A percentile compares a stretch with the other conserved stretches of the same genome.
phyloP scores from a whole-genome alignment of 2,329 filamentous ascomycete species.

The Zasmidium citrigriseum region DNA sequence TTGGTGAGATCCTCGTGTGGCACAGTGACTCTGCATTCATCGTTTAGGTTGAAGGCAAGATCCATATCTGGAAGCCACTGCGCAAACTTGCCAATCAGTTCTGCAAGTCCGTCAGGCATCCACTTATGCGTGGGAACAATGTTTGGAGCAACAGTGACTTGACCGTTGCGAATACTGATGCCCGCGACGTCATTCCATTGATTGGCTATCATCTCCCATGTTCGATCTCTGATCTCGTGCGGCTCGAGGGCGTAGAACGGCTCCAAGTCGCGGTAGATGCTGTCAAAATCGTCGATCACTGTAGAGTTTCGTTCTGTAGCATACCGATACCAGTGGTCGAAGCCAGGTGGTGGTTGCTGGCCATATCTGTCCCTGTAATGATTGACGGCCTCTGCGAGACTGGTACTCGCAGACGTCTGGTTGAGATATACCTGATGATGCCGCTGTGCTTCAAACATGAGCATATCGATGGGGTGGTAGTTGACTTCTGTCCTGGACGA shows the following conservation, averaged over 20 bases:
- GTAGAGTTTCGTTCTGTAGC: constrained; percentile 53
- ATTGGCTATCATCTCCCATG: constrained; percentile 54
- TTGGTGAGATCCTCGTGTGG: constrained; percentile 48
- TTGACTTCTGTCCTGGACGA: constrained; percentile 42
- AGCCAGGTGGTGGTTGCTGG: constrained; percentile 59
- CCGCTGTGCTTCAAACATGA: constrained; percentile 53
- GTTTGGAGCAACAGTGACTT: constrained; percentile 50
- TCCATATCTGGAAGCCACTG: constrained; percentile 64
- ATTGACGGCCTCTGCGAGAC: constrained; percentile 50
- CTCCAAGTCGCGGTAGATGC: constrained; percentile 57
- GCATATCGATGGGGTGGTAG: constrained; percentile 57
- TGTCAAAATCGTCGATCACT: constrained; percentile 62
- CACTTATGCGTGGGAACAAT: constrained; percentile 58
- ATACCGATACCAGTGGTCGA: constrained; percentile 62
- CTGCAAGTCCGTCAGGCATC: constrained; percentile 57
- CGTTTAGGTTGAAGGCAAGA: constrained; percentile 63
- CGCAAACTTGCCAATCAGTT: constrained; percentile 57
- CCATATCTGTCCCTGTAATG: constrained; percentile 56
- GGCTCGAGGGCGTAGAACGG: constrained; percentile 58
- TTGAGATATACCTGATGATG: constrained; percentile 52
- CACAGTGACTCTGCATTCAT: constrained; percentile 59
- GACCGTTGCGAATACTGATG: constrained; percentile 57
- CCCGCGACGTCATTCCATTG: constrained; percentile 59
- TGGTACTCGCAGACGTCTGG: constrained; percentile 50
- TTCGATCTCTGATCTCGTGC: constrained; percentile 53